Evolutionary conservation across 805 yeast species (phyloP), one percentile per base, ranked within the genome.

Genomic region (Lachancea nothofagi): DNA sequence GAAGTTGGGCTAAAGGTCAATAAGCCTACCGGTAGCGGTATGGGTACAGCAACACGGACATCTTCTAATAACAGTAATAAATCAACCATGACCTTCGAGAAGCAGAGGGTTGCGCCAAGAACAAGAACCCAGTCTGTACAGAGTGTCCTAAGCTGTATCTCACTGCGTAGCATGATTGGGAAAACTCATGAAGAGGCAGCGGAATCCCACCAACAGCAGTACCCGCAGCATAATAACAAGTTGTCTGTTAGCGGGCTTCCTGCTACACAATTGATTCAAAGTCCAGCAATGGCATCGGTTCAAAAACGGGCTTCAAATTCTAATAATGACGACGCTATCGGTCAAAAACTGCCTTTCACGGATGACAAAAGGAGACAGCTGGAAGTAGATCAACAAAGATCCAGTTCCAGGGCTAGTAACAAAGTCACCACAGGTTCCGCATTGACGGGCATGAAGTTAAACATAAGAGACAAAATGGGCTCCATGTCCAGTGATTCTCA

Each of bases 101-200:
- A 80, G 33, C 59, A 57, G 75, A 50, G 77, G 59, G 90, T 95
- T 71, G 71, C 84, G 3, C 66, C 70, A 3, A 57, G 65, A 39
- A 55, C 59, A 36, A 51, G 71, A 42, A 56, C 67, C 1, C 67
- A 64, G 31, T 62, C 67, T 1, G 66, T 62, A 0, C 72, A 66
- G 46, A 62, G 69, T 28, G 70, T 67, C 7, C 49, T 68, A 28
- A 65, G 70, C 13, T 87, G 65, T 76, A 85, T 72, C 71, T 88
- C 62, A 68, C 75, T 56, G 67, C 63, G 53, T 67, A 84, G 85
- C 65, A 76, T 81, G 40, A 72, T 57, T 49, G 75, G 70, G 49
- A 83, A 74, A 52, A 79, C 48, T 80, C 75, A 42, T 74, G 81
- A 45, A 79, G 82, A 41, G 81, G 70, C 23, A 70, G 64, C 59